phyloP scores from a whole-genome alignment of 2,329 filamentous ascomycete genomes.

The Fusarium cyanostomum region DNA sequence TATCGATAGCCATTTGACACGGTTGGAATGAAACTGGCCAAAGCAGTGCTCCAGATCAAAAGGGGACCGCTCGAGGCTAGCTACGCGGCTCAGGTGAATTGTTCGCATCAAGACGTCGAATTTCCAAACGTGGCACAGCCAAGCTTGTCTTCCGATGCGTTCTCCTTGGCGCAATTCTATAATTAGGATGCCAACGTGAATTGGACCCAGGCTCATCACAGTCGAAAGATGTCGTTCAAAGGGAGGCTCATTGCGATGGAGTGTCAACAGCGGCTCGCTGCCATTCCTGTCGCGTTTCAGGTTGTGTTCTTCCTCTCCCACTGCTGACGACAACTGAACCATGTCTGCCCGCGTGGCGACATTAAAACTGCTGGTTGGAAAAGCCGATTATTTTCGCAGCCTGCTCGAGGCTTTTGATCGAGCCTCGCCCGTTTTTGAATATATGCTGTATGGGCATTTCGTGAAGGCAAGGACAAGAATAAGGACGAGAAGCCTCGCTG shows the following conservation, averaged over 20 bases:
- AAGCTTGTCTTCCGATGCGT: no score
- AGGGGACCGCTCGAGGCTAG: no score
- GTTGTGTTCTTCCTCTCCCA: background rate
- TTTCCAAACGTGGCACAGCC: no score
- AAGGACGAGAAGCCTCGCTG: slow-evolving; percentile 44
- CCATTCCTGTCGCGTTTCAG: slow-evolving; percentile 6
- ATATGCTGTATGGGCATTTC: slow-evolving; percentile 44
- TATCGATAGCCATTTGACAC: background rate
- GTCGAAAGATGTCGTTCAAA: background rate
- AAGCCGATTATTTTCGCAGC: slow-evolving; percentile 28
- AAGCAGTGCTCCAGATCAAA: no score
- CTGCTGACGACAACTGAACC: background rate
- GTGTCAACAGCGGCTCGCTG: background rate
- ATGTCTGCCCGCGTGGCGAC: slow-evolving; percentile 19
- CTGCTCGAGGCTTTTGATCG: slow-evolving; percentile 43
- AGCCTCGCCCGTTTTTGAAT: slow-evolving; percentile 42
- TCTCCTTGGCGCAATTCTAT: background rate
- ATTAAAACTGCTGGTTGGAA: slow-evolving; percentile 17
- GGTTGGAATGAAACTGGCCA: background rate
- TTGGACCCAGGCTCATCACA: background rate
- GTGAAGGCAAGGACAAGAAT: slow-evolving; percentile 30
- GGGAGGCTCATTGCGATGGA: background rate
- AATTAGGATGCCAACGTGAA: background rate
- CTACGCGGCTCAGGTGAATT: background rate
- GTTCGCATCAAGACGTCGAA: background rate